phyloP scores from a whole-genome alignment of 2,329 filamentous ascomycete species.

The Fusarium camptoceras region DNA sequence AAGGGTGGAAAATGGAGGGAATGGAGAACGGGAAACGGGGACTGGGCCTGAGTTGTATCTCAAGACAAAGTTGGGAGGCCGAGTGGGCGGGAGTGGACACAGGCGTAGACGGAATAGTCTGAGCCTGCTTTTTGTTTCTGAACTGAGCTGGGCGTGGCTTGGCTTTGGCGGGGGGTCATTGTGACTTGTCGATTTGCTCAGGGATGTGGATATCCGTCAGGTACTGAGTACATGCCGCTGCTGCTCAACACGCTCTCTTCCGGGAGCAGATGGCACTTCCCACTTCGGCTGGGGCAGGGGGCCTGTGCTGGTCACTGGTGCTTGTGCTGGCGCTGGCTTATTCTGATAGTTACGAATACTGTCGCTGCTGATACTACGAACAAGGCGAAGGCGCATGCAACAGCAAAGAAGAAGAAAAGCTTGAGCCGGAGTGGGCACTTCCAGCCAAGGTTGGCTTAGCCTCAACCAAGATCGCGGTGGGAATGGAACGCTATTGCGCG shows the following conservation, averaged over 20 bases:
- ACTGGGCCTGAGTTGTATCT: constrained; percentile 47
- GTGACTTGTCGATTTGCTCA: constrained; percentile 28
- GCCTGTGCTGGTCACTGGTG: constrained; percentile 25
- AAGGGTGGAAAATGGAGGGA: constrained; percentile 37
- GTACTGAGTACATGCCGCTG: constrained; percentile 21
- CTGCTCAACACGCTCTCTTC: constrained; percentile 23
- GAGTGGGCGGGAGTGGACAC: constrained; percentile 39
- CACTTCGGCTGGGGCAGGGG: constrained; percentile 31
- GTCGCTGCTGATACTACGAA: constrained; percentile 23
- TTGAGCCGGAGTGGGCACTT: constrained; percentile 41
- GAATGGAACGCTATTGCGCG: constrained; percentile 47
- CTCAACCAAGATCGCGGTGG: constrained; percentile 42
- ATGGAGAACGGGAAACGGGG: constrained; percentile 44
- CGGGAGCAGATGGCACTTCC: constrained; percentile 40
- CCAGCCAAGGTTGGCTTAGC: constrained; percentile 43
- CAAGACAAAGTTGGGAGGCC: constrained; percentile 44
- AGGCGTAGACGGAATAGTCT: constrained; percentile 42
- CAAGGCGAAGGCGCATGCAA: constrained; percentile 30
- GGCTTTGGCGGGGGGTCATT: constrained; percentile 28
- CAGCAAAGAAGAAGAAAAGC: constrained; percentile 41
- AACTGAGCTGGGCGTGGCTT: constrained; percentile 24
- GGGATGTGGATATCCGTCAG: constrained; percentile 8
- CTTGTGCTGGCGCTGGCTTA: constrained; percentile 8
- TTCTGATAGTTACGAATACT: neutral
- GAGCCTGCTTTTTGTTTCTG: constrained; percentile 37